Base-by-base conservation (phyloP, 2,329 filamentous ascomycete genomes). In the Fusarium azukiicola region DNA sequence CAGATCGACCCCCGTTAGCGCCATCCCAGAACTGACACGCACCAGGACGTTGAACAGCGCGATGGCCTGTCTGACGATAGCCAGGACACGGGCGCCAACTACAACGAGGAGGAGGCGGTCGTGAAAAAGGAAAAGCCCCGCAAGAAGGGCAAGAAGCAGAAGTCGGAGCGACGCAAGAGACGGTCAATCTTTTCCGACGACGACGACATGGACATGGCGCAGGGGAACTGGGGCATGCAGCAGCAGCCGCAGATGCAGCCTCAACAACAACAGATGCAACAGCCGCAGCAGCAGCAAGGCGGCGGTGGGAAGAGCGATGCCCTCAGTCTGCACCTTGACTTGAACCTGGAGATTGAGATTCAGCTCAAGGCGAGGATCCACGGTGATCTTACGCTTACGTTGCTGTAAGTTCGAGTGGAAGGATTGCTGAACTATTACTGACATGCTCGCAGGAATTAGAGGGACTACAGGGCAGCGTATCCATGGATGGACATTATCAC, bases 331-430 rank as follows among this genome's bases (percentile, higher is more conserved):
- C 92, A 94, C 64, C 88, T 97, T 36, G 96, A 97, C 83, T 90
- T 97, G 76, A 97, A 98, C 86, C 89, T 98, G 72, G 96, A 98
- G 81, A 91, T 97, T 69, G 96, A 98, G 87, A 96, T 98, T 77
- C 94, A 96, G 83, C 91, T 98, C 74, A 98, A 97, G 90, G 96
- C 96, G 38, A 95, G 95, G 87, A 97, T 98, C 79, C 94, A 97
- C 82, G 96, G 96, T 84, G 96, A 98, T 88, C 88, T 98, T 80
- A 97, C 96, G 32, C 87, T 98, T 78, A 95, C 94, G 78, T 90
- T 98, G 78, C 87, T 92, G 90, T 92, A 88, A 86, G 90, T 90
- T 66, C 19, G 38, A 14, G 19, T 44, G 11, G 6, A 23, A 27
- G 63, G 14, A 38, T 16, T 8, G 4, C 19, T 58, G 21, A 10